These are phyloP conservation scores for Naegleria gruberi DNA, from an alignment of 208 protist genomes.

Conservation along the genomic window DNA sequence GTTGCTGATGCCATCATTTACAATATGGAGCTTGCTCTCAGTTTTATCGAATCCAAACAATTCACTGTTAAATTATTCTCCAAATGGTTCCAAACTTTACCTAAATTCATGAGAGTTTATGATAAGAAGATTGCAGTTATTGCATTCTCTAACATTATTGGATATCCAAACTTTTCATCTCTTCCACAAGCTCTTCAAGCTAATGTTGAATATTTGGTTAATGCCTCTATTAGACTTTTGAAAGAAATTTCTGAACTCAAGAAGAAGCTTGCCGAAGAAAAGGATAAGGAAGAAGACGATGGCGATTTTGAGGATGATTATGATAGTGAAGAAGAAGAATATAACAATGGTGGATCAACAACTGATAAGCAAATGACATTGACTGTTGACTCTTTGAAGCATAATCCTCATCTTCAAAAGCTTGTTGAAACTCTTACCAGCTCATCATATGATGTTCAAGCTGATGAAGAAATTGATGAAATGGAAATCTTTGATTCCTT, in stretches of 20 bases:
- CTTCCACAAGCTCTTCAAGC: neutral
- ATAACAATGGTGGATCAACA: neutral
- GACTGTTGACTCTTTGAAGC: neutral
- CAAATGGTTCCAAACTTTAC: neutral
- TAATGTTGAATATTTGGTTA: neutral
- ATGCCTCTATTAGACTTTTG: neutral
- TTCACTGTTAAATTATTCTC: neutral
- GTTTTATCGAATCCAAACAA: neutral
- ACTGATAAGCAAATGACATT: neutral
- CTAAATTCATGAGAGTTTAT: neutral
- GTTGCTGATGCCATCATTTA: conserved; percentile 1
- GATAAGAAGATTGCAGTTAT: neutral
- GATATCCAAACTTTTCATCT: neutral
- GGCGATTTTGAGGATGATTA: neutral
- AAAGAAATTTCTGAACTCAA: neutral
- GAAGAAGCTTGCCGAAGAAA: neutral
- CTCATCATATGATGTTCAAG: neutral
- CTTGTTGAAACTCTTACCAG: neutral
- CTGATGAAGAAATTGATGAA: conserved; percentile 13
- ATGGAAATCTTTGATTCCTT: neutral
- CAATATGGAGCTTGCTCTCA: neutral
- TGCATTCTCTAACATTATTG: neutral
- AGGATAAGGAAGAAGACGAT: neutral
- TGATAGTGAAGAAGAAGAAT: conserved; percentile 1
- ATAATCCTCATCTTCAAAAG: neutral